Conservation (phyloP, 257 asterid genomes). For the Nicotiana knightiana region DNA sequence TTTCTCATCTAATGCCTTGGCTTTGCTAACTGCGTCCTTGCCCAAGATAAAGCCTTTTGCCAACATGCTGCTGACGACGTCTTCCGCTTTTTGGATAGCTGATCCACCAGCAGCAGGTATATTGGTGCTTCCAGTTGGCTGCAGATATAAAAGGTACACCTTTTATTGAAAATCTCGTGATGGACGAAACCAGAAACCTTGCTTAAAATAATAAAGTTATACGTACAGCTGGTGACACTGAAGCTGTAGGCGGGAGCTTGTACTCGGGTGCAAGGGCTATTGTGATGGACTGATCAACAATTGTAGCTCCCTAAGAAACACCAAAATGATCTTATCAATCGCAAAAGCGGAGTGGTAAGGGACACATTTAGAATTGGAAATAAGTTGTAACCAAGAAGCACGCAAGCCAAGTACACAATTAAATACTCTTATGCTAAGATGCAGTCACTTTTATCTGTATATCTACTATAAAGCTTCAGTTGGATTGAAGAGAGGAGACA, state of each 20-base stretch:
- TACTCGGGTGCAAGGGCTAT: slow-evolving; percentile 41
- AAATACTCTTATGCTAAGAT: not conserved
- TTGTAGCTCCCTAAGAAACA: slow-evolving; percentile 52
- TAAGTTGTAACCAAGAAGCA: not conserved
- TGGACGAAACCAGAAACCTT: not conserved
- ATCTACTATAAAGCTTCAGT: not conserved
- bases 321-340: not conserved
- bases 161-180: not conserved
- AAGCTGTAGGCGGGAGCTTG: slow-evolving; percentile 33
- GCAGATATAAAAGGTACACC: slow-evolving; percentile 14
- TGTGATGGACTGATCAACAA: slow-evolving; percentile 55
- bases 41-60: slow-evolving; percentile 64
- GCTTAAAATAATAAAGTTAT: not conserved
- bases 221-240: slow-evolving; percentile 31
- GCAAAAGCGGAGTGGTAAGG: not conserved
- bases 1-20: slow-evolving; percentile 56
- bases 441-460: not conserved
- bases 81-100: slow-evolving; percentile 53
- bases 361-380: not conserved
- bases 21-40: slow-evolving; percentile 50
- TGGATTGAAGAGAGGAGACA: not conserved
- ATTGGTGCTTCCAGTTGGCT: slow-evolving; percentile 36
- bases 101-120: slow-evolving; percentile 24
- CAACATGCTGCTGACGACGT: slow-evolving; percentile 57
- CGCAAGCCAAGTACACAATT: not conserved